Conservation (phyloP, 148 eudicot genomes). For the Polygonum maritimum region DNA sequence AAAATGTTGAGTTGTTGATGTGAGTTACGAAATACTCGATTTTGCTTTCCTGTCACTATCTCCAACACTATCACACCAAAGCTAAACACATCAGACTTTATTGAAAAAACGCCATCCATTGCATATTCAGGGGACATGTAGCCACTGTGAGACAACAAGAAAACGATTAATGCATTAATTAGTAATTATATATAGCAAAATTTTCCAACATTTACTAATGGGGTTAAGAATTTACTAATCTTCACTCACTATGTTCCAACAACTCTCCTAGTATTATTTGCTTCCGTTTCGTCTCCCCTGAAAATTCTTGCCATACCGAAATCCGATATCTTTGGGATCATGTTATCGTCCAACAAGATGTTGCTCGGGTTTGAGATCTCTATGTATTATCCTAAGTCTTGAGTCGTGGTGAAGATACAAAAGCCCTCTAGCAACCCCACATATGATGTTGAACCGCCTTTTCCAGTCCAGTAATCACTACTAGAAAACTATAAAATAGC, state of each 20-base stretch:
- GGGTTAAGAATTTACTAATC: background rate
- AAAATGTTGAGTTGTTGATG: background rate
- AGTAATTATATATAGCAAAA: background rate
- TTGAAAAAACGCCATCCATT: background rate
- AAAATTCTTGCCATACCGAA: constrained; percentile 4
- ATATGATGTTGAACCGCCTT: constrained; percentile 3
- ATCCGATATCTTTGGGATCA: constrained; percentile 6
- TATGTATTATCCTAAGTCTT: background rate
- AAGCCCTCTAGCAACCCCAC: constrained; percentile 9
- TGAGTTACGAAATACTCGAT: background rate
- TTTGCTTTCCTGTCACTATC: background rate
- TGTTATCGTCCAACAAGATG: background rate
- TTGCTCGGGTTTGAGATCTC: constrained; percentile 1
- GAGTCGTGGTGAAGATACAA: constrained; percentile 5
- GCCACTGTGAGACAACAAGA: background rate
- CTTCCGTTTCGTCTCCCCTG: constrained; percentile 1
- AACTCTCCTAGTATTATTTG: constrained; percentile 1
- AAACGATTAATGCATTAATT: background rate
- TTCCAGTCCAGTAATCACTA: background rate
- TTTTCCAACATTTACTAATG: background rate
- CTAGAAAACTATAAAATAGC: no score
- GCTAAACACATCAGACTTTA: constrained; percentile 1
- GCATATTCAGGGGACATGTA: constrained; percentile 6
- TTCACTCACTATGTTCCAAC: background rate
- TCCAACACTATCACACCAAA: constrained; percentile 1